Conservation (phyloP, 495 filamentous ascomycete genomes). For the Tuber brumale region DNA sequence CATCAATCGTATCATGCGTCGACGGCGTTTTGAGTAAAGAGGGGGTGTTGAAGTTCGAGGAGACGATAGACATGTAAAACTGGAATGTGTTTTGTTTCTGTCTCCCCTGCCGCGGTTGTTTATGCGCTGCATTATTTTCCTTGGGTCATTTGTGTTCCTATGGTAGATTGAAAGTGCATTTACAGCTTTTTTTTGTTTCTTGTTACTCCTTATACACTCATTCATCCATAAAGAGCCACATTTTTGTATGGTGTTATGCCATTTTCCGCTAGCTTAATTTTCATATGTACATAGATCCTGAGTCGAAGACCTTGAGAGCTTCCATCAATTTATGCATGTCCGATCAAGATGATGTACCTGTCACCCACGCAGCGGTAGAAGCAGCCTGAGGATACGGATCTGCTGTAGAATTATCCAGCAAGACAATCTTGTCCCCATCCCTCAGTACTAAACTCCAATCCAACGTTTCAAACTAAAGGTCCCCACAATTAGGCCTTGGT, state of each 20-base stretch:
- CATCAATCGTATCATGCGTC: constrained; percentile 53
- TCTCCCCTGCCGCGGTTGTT: neutral
- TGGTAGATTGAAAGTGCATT: neutral
- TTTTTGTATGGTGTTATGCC: constrained; percentile 9
- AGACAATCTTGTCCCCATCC: constrained; percentile 25
- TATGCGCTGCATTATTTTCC: neutral
- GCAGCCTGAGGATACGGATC: constrained; percentile 27
- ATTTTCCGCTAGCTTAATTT: neutral
- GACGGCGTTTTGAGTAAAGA: constrained; percentile 80
- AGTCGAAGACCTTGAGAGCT: neutral
- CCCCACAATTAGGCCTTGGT: neutral
- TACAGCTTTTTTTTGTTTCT: neutral
- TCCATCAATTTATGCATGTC: neutral
- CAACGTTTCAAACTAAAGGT: constrained; percentile 34
- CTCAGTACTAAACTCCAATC: constrained; percentile 29
- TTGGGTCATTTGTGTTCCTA: neutral
- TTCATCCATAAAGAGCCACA: neutral
- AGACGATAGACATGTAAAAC: constrained; percentile 80
- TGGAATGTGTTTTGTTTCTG: neutral
- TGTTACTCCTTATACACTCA: neutral
- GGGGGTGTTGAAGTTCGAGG: constrained; percentile 84
- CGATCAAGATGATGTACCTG: neutral
- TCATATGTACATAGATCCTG: constrained; percentile 27
- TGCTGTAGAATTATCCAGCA: constrained; percentile 28
- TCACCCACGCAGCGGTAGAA: neutral